Percentiles rank a stretch among this genome's conserved stretches.
Conservation (phyloP, 192 early-diverging fungal species). For the Coemansia sp. region DNA sequence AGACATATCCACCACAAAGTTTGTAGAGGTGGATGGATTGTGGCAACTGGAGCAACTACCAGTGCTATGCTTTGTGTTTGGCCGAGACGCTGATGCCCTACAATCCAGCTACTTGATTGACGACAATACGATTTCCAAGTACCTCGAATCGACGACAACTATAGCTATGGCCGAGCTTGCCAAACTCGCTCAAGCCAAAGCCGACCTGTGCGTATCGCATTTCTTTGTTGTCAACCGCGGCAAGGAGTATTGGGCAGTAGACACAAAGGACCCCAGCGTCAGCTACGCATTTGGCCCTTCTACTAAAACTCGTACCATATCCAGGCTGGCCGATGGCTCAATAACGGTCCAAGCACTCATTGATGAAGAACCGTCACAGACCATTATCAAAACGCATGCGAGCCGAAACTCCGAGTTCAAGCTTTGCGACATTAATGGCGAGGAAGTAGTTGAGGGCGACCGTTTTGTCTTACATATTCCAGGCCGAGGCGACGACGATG, state of each 20-base stretch:
- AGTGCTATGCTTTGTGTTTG: slow-evolving; percentile 9
- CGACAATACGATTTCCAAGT: slow-evolving; percentile 8
- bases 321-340: background rate
- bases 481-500: background rate
- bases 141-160: background rate
- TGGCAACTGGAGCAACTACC: background rate
- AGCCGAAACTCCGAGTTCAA: background rate
- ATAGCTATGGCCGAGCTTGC: background rate
- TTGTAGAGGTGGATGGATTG: background rate
- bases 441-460: background rate
- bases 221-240: slow-evolving; percentile 11
- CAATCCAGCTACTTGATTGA: background rate
- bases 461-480: background rate
- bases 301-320: slow-evolving; percentile 1
- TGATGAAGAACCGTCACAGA: background rate
- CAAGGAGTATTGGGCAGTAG: background rate
- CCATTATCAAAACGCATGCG: background rate
- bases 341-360: background rate
- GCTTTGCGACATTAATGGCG: background rate
- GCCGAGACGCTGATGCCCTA: background rate
- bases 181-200: background rate
- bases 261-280: background rate
- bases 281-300: background rate
- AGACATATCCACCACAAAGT: background rate
- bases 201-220: slow-evolving; percentile 1